Conservation (phyloP, 1,284 basidiomycete genomes). For the Moesziomyces aphidis region DNA sequence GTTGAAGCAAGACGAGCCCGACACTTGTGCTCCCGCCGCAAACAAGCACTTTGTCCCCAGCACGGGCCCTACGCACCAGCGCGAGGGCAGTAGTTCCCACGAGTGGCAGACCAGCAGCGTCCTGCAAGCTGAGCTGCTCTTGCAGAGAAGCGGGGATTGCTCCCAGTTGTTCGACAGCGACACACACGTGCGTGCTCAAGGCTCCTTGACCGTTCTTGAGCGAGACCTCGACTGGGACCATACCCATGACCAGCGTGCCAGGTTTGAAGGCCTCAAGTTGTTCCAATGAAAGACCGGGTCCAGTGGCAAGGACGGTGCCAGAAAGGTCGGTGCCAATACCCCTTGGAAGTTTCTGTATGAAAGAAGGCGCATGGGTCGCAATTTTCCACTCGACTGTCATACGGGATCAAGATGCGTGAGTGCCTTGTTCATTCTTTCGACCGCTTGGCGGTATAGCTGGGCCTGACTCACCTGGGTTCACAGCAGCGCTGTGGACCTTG, state of each 20-base stretch:
- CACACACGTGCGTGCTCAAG: background rate
- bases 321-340: slow-evolving; percentile 2
- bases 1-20: slow-evolving; percentile 1
- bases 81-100: background rate
- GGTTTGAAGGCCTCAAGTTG: background rate
- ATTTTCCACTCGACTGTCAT: slow-evolving; percentile 3
- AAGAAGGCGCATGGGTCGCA: background rate
- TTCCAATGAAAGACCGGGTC: background rate
- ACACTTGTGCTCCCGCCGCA: slow-evolving; percentile 4
- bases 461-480: slow-evolving; percentile 1
- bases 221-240: background rate
- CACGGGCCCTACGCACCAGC: background rate
- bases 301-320: background rate
- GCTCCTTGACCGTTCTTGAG: slow-evolving; percentile 1
- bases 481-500: background rate
- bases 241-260: background rate
- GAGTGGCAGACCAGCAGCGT: background rate
- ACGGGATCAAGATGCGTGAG: background rate
- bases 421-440: background rate
- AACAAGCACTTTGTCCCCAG: slow-evolving; percentile 1
- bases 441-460: background rate
- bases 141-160: background rate
- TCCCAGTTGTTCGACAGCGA: background rate
- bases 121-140: background rate
- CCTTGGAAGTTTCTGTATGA: slow-evolving; percentile 3